Evolutionary conservation across 1,284 basidiomycete genomes (phyloP).

Genomic region (Sporisorium graminicola): DNA sequence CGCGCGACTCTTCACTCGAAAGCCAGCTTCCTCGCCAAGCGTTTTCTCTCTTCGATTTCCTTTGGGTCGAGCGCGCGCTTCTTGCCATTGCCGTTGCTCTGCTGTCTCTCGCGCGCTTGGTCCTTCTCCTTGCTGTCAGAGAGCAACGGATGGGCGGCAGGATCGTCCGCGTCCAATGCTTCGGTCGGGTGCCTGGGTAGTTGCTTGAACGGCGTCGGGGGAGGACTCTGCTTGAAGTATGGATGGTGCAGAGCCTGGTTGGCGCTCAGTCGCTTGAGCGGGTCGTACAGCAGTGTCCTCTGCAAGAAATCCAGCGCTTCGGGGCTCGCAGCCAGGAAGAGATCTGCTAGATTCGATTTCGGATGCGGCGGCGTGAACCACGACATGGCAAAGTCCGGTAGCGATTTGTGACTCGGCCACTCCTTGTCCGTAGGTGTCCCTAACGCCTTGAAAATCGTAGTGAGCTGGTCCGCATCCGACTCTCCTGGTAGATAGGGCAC

Average conservation of each 20-base stretch:
- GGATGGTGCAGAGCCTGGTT: conserved; percentile 60
- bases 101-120: conserved; percentile 39
- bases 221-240: conserved; percentile 59
- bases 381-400: conserved; percentile 38
- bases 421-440: conserved; percentile 96
- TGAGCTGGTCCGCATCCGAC: conserved; percentile 94
- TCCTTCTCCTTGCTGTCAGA: conserved; percentile 57
- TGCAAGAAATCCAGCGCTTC: conserved; percentile 87
- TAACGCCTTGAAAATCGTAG: conserved; percentile 91
- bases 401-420: conserved; percentile 87
- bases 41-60: conserved; percentile 61
- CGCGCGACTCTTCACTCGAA: conserved; percentile 24
- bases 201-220: conserved; percentile 56
- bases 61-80: conserved; percentile 47
- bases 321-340: conserved; percentile 89
- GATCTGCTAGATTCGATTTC: conserved; percentile 82
- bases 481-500: conserved; percentile 93
- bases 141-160: conserved; percentile 45
- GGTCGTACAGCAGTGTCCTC: conserved; percentile 87
- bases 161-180: conserved; percentile 36
- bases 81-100: conserved; percentile 13
- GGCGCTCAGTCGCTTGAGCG: conserved; percentile 84
- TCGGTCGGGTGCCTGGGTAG: conserved; percentile 62
- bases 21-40: conserved; percentile 60
- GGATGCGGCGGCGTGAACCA: conserved; percentile 73